A percentile compares a stretch with the other conserved stretches of the same genome.
phyloP scores from a whole-genome alignment of 1,139 yeast species.

The Hansenula anomala region DNA sequence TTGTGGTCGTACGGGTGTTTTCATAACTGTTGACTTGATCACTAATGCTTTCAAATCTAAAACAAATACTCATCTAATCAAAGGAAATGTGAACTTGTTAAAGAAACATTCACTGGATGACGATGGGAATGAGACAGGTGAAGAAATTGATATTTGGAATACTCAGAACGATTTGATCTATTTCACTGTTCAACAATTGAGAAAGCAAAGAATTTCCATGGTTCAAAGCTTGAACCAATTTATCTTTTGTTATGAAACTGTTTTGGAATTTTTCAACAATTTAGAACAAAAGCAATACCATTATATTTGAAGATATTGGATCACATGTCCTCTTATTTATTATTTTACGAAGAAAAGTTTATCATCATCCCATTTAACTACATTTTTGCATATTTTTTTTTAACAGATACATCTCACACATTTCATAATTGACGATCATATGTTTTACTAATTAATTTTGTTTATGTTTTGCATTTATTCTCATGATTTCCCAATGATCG shows the following conservation, averaged over 20 bases:
- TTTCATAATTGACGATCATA: too few species aligned
- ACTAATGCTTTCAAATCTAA: slow-evolving; percentile 31
- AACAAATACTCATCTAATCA: too few species aligned
- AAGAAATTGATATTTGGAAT: slow-evolving; percentile 30
- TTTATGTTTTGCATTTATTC: too few species aligned
- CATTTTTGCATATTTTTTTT: too few species aligned
- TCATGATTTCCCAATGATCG: too few species aligned
- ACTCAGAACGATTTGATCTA: slow-evolving; percentile 28
- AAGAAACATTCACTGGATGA: slow-evolving; percentile 1
- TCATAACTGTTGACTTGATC: slow-evolving; percentile 69
- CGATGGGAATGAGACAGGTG: slow-evolving; percentile 3
- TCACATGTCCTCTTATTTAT: too few species aligned
- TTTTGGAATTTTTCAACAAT: slow-evolving; percentile 26
- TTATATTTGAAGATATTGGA: too few species aligned
- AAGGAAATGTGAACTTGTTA: too few species aligned
- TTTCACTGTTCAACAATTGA: slow-evolving; percentile 37
- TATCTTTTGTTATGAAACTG: slow-evolving; percentile 62
- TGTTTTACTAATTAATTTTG: too few species aligned
- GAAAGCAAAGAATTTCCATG: slow-evolving; percentile 77
- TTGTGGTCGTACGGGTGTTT: slow-evolving; percentile 89
- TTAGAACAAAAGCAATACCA: slow-evolving; percentile 9
- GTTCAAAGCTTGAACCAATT: slow-evolving; percentile 78
- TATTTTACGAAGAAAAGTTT: too few species aligned
- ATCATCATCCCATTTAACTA: too few species aligned
- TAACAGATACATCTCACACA: too few species aligned